phyloP scores from a whole-genome alignment of 2,329 filamentous ascomycete genomes.

The Colletotrichum orbiculare region DNA sequence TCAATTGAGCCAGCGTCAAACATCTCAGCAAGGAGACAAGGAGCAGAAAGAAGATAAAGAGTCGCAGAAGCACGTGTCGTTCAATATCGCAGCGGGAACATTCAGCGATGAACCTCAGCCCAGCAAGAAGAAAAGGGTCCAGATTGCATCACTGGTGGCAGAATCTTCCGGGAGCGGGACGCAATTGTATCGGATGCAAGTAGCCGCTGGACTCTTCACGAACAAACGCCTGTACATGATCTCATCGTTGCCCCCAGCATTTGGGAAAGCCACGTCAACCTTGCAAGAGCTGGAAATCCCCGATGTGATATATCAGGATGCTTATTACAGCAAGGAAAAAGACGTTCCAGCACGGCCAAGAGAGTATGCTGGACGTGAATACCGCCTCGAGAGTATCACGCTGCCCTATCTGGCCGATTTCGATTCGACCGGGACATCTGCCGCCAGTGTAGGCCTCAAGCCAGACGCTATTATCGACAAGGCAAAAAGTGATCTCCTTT shows the following conservation, averaged over 20 bases:
- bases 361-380: slow-evolving; percentile 91
- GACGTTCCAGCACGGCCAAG: slow-evolving; percentile 82
- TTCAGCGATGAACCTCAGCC: slow-evolving; percentile 22
- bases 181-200: slow-evolving; percentile 7
- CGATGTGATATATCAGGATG: slow-evolving; percentile 82
- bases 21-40: slow-evolving; percentile 10
- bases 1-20: slow-evolving; percentile 53
- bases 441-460: slow-evolving; percentile 66
- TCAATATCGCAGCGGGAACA: slow-evolving; percentile 40
- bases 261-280: slow-evolving; percentile 62
- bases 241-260: slow-evolving; percentile 46
- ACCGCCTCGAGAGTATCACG: slow-evolving; percentile 79
- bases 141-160: slow-evolving; percentile 28
- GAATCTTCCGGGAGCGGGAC: slow-evolving; percentile 28
- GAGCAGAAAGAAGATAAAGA: not conserved
- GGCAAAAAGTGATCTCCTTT: slow-evolving; percentile 59
- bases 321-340: slow-evolving; percentile 84
- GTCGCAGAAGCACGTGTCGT: slow-evolving; percentile 49
- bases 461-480: slow-evolving; percentile 59
- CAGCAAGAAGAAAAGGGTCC: slow-evolving; percentile 27
- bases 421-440: slow-evolving; percentile 67
- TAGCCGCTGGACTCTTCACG: slow-evolving; percentile 20
- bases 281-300: slow-evolving; percentile 69
- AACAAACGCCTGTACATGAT: slow-evolving; percentile 45
- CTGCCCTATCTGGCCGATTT: slow-evolving; percentile 86